These are phyloP conservation scores for Cyclanthera cordifolia DNA, from an alignment of 306 rosid species.

Conservation along the genomic window DNA sequence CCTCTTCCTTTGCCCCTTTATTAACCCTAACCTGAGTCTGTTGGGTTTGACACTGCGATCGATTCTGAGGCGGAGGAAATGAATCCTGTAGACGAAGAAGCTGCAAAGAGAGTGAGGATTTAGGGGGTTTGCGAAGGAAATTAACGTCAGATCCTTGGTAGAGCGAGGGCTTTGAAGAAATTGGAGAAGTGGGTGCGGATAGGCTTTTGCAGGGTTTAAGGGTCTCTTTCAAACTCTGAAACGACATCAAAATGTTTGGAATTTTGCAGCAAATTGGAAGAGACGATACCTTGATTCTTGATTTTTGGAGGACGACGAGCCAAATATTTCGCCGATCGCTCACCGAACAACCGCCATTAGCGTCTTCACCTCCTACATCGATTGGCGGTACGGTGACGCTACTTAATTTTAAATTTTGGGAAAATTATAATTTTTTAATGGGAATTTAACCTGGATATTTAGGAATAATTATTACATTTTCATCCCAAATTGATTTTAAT, in stretches of 20 bases:
- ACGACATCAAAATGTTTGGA: conserved; percentile 37
- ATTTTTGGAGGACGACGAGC: background rate
- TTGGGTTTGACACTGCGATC: conserved; percentile 15
- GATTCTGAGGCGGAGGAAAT: conserved; percentile 15
- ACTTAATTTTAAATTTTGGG: too few species aligned
- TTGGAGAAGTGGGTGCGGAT: conserved; percentile 16
- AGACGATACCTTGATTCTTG: background rate
- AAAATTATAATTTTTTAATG: too few species aligned
- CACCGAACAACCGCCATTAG: too few species aligned
- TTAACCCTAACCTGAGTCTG: conserved; percentile 6
- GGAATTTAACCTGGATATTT: too few species aligned
- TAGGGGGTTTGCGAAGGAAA: conserved; percentile 59
- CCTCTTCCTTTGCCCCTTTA: conserved; percentile 10
- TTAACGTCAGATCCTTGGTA: conserved; percentile 18
- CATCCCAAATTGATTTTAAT: too few species aligned
- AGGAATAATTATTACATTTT: too few species aligned
- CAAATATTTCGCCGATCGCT: background rate
- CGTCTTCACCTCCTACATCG: too few species aligned
- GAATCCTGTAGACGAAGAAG: conserved; percentile 58
- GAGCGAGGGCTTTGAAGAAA: conserved; percentile 23
- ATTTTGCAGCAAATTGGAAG: background rate
- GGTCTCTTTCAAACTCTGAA: conserved; percentile 48
- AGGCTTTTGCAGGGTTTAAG: conserved; percentile 47
- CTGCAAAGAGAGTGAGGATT: conserved; percentile 59
- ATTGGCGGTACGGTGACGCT: too few species aligned